These are phyloP conservation scores for Stephanodiscus triporus DNA, from an alignment of 108 stramenopile genomes.

Conservation along the genomic window DNA sequence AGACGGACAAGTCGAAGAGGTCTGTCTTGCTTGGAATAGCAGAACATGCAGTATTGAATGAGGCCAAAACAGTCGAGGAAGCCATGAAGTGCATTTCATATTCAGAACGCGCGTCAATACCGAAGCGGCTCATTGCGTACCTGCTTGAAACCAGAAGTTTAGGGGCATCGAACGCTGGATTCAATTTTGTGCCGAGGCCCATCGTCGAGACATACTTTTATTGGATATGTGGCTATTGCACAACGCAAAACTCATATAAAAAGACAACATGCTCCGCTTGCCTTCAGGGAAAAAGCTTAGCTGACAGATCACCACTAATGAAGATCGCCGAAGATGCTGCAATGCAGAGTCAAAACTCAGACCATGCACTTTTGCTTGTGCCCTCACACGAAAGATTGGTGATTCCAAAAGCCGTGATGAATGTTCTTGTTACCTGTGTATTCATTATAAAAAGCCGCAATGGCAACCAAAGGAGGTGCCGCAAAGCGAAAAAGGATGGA, in stretches of 20 bases:
- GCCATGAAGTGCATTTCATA: slow-evolving; percentile 15
- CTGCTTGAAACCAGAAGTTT: slow-evolving; percentile 17
- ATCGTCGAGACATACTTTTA: slow-evolving; percentile 41
- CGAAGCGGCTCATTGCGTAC: slow-evolving; percentile 23
- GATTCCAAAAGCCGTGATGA: slow-evolving; percentile 39
- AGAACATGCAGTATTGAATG: slow-evolving; percentile 7
- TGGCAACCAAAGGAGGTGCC: slow-evolving; percentile 30
- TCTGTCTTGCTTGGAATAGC: slow-evolving; percentile 34
- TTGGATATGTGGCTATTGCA: slow-evolving; percentile 47
- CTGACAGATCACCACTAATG: slow-evolving; percentile 29
- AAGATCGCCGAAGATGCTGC: slow-evolving; percentile 33
- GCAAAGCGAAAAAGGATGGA: slow-evolving; percentile 23
- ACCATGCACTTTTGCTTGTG: slow-evolving; percentile 26
- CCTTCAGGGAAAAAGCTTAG: slow-evolving; percentile 18
- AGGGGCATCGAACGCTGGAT: slow-evolving; percentile 8
- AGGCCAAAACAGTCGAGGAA: slow-evolving; percentile 29
- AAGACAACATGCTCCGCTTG: slow-evolving; percentile 28
- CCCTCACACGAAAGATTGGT: slow-evolving; percentile 18
- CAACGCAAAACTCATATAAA: slow-evolving; percentile 41
- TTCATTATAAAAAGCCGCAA: slow-evolving; percentile 22
- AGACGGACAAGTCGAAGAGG: slow-evolving; percentile 7
- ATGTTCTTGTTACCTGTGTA: slow-evolving; percentile 38
- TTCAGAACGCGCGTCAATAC: slow-evolving; percentile 26
- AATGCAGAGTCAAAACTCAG: slow-evolving; percentile 10
- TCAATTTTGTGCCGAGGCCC: slow-evolving; percentile 4